phyloP scores from a whole-genome alignment of 1,284 basidiomycete species.

The Sanguinoderma infundibulare region DNA sequence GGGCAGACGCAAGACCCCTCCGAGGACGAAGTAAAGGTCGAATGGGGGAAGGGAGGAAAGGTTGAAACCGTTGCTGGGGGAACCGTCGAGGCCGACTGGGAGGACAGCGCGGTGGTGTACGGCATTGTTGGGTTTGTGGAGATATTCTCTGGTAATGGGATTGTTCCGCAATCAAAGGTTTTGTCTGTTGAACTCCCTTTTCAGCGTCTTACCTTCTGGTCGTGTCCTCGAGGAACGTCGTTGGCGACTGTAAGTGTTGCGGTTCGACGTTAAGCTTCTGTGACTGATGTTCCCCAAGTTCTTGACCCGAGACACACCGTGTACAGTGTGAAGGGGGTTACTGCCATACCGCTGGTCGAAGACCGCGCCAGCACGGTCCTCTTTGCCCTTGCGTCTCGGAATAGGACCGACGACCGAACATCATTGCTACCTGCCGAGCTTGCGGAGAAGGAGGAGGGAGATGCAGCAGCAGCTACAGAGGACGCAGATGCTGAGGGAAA shows the following conservation, averaged over 20 bases:
- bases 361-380: constrained; percentile 59
- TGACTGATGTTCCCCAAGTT: constrained; percentile 44
- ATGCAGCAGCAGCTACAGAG: constrained; percentile 14
- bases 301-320: constrained; percentile 62
- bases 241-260: constrained; percentile 62
- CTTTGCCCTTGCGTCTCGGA: constrained; percentile 53
- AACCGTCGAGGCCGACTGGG: constrained; percentile 51
- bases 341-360: constrained; percentile 67
- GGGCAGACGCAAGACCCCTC: constrained; percentile 35
- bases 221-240: constrained; percentile 59
- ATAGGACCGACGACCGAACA: constrained; percentile 45
- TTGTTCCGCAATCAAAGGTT: background rate
- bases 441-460: constrained; percentile 9
- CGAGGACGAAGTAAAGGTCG: constrained; percentile 53
- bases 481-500: constrained; percentile 4
- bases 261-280: background rate
- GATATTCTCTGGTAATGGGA: constrained; percentile 63
- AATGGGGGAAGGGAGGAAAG: constrained; percentile 63
- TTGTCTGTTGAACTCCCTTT: constrained; percentile 11
- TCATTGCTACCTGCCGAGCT: constrained; percentile 43
- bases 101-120: constrained; percentile 61
- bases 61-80: constrained; percentile 56
- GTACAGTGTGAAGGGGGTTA: constrained; percentile 67
- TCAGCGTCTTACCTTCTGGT: constrained; percentile 75
- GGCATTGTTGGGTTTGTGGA: constrained; percentile 75